Conservation (phyloP, 768 basidiomycete species). For the Mycena pura region DNA sequence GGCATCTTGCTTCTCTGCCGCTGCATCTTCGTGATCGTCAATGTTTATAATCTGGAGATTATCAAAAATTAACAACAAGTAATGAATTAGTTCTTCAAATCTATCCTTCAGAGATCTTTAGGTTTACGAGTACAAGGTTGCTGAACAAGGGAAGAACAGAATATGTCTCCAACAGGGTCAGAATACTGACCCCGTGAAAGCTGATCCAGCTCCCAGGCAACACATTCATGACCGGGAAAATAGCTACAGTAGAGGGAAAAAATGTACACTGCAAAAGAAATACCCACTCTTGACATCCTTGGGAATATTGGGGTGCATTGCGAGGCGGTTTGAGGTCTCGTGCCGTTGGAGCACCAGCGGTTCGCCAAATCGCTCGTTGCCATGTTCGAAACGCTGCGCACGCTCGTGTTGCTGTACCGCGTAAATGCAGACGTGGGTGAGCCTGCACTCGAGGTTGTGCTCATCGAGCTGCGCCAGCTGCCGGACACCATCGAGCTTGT, state of each 20-base stretch:
- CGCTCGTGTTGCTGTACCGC: slow-evolving; percentile 76
- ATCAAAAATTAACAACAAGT: too few species aligned
- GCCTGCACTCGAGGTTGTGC: slow-evolving; percentile 67
- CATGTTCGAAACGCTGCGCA: slow-evolving; percentile 75
- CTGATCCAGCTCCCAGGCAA: slow-evolving; percentile 76
- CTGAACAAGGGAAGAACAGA: too few species aligned
- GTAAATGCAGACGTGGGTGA: slow-evolving; percentile 81
- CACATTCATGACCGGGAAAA: slow-evolving; percentile 66
- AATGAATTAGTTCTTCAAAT: too few species aligned
- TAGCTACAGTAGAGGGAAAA: slow-evolving; percentile 14
- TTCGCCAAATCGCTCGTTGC: slow-evolving; percentile 81
- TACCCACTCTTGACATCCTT: slow-evolving; percentile 83
- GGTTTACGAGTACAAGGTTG: too few species aligned
- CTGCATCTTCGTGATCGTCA: too few species aligned
- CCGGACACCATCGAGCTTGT: slow-evolving; percentile 66
- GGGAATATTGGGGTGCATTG: slow-evolving; percentile 41
- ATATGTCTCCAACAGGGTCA: too few species aligned
- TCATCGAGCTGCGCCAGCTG: slow-evolving; percentile 82
- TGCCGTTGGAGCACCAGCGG: slow-evolving; percentile 68
- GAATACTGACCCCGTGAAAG: slow-evolving; percentile 72
- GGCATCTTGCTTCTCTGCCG: too few species aligned
- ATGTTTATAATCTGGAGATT: too few species aligned
- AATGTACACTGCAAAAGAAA: too few species aligned
- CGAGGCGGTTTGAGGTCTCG: slow-evolving; percentile 29
- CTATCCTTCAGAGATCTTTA: too few species aligned